Percentiles rank a stretch among this genome's conserved stretches.
phyloP scores from a whole-genome alignment of 169 alveolate species.

The Haemoproteus tartakovskyi region DNA sequence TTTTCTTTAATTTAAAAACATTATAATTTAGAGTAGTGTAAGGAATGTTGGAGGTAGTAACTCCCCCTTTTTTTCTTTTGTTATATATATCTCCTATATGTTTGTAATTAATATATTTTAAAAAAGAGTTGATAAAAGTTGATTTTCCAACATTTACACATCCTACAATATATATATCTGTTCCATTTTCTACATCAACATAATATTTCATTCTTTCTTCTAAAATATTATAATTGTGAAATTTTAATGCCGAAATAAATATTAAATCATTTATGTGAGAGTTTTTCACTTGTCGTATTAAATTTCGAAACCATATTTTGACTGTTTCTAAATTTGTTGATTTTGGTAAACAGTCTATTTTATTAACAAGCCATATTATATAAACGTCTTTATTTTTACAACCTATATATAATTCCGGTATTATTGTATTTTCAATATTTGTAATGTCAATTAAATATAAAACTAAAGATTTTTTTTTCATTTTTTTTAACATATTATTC shows the following conservation, averaged over 20 bases:
- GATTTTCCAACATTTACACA: slow-evolving; percentile 86
- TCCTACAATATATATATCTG: slow-evolving; percentile 80
- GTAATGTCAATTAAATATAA: slow-evolving; percentile 79
- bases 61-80: slow-evolving; percentile 82
- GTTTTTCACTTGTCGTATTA: slow-evolving; percentile 83
- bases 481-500: slow-evolving; percentile 65
- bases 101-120: slow-evolving; percentile 77
- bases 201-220: slow-evolving; percentile 75
- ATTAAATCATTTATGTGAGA: slow-evolving; percentile 79
- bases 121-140: slow-evolving; percentile 82
- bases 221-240: slow-evolving; percentile 68
- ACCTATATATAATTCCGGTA: slow-evolving; percentile 85
- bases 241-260: slow-evolving; percentile 72
- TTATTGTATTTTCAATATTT: slow-evolving; percentile 81
- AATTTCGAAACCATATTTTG: slow-evolving; percentile 81
- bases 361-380: slow-evolving; percentile 82
- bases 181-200: slow-evolving; percentile 66
- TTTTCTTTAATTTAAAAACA: slow-evolving; percentile 81
- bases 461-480: slow-evolving; percentile 77
- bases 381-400: slow-evolving; percentile 78
- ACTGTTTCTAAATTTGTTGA: slow-evolving; percentile 65
- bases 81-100: slow-evolving; percentile 72
- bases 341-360: slow-evolving; percentile 82
- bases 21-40: slow-evolving; percentile 84
- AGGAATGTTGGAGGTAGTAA: slow-evolving; percentile 84